Conservation (phyloP, 2,329 filamentous ascomycete species). For the Polychaeton citri region DNA sequence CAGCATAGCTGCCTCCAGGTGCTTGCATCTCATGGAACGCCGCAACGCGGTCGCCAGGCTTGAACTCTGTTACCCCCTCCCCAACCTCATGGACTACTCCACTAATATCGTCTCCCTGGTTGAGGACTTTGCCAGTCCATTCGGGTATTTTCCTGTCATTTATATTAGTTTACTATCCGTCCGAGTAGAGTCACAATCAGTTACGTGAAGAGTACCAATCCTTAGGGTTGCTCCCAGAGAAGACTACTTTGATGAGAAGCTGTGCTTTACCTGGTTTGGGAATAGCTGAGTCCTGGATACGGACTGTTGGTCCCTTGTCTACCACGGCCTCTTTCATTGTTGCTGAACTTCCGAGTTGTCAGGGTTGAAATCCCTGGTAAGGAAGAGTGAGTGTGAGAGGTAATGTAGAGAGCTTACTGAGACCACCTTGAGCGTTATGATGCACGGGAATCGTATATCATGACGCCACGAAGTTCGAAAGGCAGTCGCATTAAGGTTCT, state of each 20-base stretch:
- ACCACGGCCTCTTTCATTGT: constrained; percentile 26
- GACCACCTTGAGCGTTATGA: too few species aligned
- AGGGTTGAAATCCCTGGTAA: too few species aligned
- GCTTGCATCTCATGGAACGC: constrained; percentile 41
- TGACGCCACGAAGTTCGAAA: too few species aligned
- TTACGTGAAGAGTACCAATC: constrained; percentile 12
- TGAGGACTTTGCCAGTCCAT: neutral
- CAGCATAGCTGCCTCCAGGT: constrained; percentile 43
- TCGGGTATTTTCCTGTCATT: constrained; percentile 5
- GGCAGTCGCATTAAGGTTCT: too few species aligned
- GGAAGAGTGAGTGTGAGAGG: too few species aligned
- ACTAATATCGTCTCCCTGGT: constrained; percentile 23
- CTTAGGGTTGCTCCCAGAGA: constrained; percentile 20
- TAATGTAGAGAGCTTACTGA: too few species aligned
- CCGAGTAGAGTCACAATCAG: neutral
- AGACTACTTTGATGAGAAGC: constrained; percentile 20
- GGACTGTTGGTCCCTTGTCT: constrained; percentile 19
- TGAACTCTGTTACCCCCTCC: constrained; percentile 43
- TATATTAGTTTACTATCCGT: constrained; percentile 3
- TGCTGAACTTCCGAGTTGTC: too few species aligned
- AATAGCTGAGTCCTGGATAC: constrained; percentile 28
- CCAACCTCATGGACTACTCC: constrained; percentile 41
- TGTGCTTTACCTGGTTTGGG: constrained; percentile 24
- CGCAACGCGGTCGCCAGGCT: constrained; percentile 42
- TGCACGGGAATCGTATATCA: too few species aligned